Conservation (phyloP, 2,329 filamentous ascomycete genomes). For the Xylariales sp. region DNA sequence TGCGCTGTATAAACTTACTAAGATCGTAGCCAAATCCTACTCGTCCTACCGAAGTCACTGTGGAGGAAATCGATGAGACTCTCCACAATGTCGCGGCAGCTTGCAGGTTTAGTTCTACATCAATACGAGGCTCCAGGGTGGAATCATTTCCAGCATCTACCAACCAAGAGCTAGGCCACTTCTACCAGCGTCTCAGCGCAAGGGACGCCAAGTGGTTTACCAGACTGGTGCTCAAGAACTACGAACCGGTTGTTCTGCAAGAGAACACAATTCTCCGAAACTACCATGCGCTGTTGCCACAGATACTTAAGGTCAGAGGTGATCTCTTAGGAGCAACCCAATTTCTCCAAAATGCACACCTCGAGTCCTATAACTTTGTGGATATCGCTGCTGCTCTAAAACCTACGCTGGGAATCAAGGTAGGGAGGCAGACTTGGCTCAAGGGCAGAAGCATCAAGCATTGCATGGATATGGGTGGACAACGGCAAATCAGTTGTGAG, state of each 20-base stretch:
- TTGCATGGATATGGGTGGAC: constrained; percentile 60
- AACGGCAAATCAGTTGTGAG: constrained; percentile 66
- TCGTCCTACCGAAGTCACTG: constrained; percentile 43
- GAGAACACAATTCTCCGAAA: constrained; percentile 46
- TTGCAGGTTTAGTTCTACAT: constrained; percentile 66
- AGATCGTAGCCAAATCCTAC: constrained; percentile 41
- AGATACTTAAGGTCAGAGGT: constrained; percentile 65
- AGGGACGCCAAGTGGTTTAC: constrained; percentile 84
- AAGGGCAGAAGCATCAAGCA: constrained; percentile 71
- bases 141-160: too few species aligned
- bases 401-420: constrained; percentile 56
- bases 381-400: constrained; percentile 31
- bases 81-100: constrained; percentile 64
- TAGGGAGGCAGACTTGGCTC: constrained; percentile 59
- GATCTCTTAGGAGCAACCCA: constrained; percentile 58
- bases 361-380: constrained; percentile 15
- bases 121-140: constrained; percentile 29
- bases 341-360: constrained; percentile 39
- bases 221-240: constrained; percentile 73
- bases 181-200: constrained; percentile 59
- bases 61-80: constrained; percentile 68
- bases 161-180: constrained; percentile 21
- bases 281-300: constrained; percentile 67
- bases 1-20: constrained; percentile 12
- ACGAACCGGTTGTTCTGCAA: constrained; percentile 63